Conservation (phyloP, 768 basidiomycete genomes). For the Leccinum uliginosum region DNA sequence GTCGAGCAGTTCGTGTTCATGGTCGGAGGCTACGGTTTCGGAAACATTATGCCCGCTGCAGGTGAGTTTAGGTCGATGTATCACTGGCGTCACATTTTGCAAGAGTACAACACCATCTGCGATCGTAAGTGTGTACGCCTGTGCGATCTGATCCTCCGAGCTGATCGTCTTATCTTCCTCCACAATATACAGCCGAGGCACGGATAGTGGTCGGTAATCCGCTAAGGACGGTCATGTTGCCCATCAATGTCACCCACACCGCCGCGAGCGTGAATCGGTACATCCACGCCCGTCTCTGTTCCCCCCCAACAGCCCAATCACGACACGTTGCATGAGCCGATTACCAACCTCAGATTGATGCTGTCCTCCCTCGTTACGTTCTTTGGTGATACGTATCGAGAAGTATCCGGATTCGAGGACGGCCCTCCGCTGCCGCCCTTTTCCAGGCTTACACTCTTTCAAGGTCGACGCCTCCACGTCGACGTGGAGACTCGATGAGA, state of each 20-base stretch:
- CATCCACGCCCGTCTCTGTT: constrained; percentile 52
- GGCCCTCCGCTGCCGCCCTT: constrained; percentile 86
- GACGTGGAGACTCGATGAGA: constrained; percentile 74
- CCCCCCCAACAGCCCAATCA: constrained; percentile 32
- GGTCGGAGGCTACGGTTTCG: constrained; percentile 87
- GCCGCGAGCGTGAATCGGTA: constrained; percentile 66
- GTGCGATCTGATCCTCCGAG: not conserved
- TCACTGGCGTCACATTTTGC: constrained; percentile 8
- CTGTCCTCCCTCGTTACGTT: constrained; percentile 70
- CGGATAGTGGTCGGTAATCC: constrained; percentile 76
- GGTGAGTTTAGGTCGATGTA: constrained; percentile 33
- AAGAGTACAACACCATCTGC: constrained; percentile 78
- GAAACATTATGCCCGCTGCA: constrained; percentile 75
- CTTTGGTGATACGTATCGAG: constrained; percentile 69
- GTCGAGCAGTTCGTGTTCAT: constrained; percentile 62
- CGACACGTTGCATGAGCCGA: constrained; percentile 15
- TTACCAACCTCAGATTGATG: constrained; percentile 58
- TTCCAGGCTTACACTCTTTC: constrained; percentile 63
- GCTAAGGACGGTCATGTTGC: constrained; percentile 70
- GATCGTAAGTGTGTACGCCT: constrained; percentile 56
- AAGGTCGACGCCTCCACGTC: constrained; percentile 60
- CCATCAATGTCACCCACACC: constrained; percentile 84
- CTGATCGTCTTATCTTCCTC: not conserved
- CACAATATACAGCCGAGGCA: constrained; percentile 55
- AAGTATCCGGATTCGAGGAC: constrained; percentile 74